Evolutionary conservation across 805 yeast species (phyloP), one percentile per base, ranked within the genome.

Genomic region (Kodamaea kaohsiungensis): DNA sequence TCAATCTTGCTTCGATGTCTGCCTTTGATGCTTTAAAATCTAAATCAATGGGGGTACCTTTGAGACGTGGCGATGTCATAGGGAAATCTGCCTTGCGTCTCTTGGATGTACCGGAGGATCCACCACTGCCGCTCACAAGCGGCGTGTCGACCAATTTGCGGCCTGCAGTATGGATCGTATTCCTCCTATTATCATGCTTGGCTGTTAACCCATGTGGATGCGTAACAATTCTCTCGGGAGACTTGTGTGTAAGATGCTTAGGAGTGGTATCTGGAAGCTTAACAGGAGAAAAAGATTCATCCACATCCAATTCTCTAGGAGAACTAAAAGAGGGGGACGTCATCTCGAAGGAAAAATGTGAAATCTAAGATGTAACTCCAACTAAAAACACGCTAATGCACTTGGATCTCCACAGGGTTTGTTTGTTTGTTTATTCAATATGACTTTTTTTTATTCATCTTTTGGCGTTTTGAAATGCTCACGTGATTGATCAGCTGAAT

Each of bases 171-270:
- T 56, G 61, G 45, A 58, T 48, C 4, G 59, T 56, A 47, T 65
- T 70, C 58, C 73, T 65, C 55, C 73, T 56, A 18, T 45, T 50
- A 7, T 56, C 62, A 53, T 75, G 77, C 56, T 76, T 75, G 53
- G 74, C 70, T 1, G 72, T 62, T 38, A 81, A 62, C 0, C 85
- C 85, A 60, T 81, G 84, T 1, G 82, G 81, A 49, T 56, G 58
- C 8, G 47, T 45, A 7, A 56, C 52, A 9, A 56, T 43, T 15
- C 19, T 43, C 16, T 39, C 54, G 15, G 54, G 55, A 19, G 51
- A 54, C 42, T 48, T 51, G 45, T 48, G 54, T 4, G 50, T 9
- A 15, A 37, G 46, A 15, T 43, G 46, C 25, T 52, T 49, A 18
- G 59, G 56, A n/a, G 56, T 46, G 2, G 42, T 40, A 7, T 46